Conservation (phyloP, 495 filamentous ascomycete species). For the Podospora didyma region DNA sequence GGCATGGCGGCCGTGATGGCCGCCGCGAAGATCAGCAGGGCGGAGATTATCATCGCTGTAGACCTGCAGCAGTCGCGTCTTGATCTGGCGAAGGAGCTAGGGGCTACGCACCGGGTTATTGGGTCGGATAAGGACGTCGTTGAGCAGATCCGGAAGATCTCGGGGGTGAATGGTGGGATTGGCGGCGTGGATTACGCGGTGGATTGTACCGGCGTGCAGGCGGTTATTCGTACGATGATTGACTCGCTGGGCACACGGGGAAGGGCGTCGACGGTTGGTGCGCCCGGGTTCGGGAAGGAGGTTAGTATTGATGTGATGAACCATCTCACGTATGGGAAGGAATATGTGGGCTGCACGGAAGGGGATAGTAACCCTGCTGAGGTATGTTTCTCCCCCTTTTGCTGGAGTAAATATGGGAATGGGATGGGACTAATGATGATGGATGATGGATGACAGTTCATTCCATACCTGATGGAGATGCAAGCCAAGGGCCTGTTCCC, state of each 20-base stretch:
- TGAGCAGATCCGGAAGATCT: conserved; percentile 18
- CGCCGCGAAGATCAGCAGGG: conserved; percentile 12
- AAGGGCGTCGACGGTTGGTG: conserved; percentile 40
- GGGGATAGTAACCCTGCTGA: conserved; percentile 22
- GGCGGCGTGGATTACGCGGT: conserved; percentile 35
- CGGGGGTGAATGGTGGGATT: conserved; percentile 23
- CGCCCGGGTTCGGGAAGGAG: conserved; percentile 25
- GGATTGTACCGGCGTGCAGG: conserved; percentile 38
- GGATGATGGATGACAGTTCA: conserved; percentile 26
- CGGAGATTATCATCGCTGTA: conserved; percentile 52
- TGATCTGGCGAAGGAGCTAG: conserved; percentile 55
- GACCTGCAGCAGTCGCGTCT: conserved; percentile 60
- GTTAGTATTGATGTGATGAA: conserved; percentile 24
- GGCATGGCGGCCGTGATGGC: conserved; percentile 62
- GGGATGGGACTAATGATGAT: conserved; percentile 23
- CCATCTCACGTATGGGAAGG: conserved; percentile 27
- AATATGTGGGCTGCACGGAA: conserved; percentile 29
- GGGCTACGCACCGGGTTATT: conserved; percentile 46
- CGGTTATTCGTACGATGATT: conserved; percentile 30
- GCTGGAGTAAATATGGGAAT: no score
- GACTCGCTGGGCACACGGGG: conserved; percentile 34
- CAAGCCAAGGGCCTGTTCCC: conserved; percentile 43
- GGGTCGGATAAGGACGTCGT: conserved; percentile 22
- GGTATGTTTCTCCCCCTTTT: no score
- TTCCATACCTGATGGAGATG: conserved; percentile 35